Evolutionary conservation across 1,284 basidiomycete genomes (phyloP), one percentile per base, ranked within the genome.

Genomic region (Tremellales sp.): DNA sequence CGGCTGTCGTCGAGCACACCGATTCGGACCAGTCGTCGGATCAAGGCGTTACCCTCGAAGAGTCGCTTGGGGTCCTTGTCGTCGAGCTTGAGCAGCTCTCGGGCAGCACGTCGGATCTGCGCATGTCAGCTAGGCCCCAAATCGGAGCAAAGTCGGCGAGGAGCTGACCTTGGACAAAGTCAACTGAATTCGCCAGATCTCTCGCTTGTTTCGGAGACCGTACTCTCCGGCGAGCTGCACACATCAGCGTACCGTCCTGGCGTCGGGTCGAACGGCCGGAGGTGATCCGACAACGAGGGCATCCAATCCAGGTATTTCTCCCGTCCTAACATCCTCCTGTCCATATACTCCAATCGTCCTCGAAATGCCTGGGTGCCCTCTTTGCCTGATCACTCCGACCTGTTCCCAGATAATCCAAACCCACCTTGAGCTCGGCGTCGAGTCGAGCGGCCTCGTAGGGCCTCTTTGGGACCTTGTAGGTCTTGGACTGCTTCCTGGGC

Each of bases 71-170:
- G 92, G 80, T 98, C 96, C 79, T 99, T 98, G 78, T 87, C 88
- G 70, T 98, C 94, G 79, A 99, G 91, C 83, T 98, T 98, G 78
- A 98, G 87, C 60, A 98, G 87, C 81, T 98, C 94, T 88, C 94
- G 94, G 62, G 94, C 96, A 57, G 94, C 96, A 87, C 96, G 92
- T 82, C 94, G 93, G 76, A 98, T 98, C 84, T 69, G 45, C 12
- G 29, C 29, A 40, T 23, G 21, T 22, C 15, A 40, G 39, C 21
- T 10, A 6, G n/a, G n/a, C 4, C 13, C 12, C 8, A 40, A 40
- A 40, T 40, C 23, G 6, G 33, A 4, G 4, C 5, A 4, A 21
- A n/a, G 40, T 40, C 12, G 23, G 24, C 11, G 19, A 6, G 27
- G 10, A 40, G 23, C 66, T 54, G 45, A 68, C 68, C 64, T 99